These are phyloP conservation scores for Metarhizium brunneum DNA, from an alignment of 2,329 filamentous ascomycete species.

Conservation along the genomic window DNA sequence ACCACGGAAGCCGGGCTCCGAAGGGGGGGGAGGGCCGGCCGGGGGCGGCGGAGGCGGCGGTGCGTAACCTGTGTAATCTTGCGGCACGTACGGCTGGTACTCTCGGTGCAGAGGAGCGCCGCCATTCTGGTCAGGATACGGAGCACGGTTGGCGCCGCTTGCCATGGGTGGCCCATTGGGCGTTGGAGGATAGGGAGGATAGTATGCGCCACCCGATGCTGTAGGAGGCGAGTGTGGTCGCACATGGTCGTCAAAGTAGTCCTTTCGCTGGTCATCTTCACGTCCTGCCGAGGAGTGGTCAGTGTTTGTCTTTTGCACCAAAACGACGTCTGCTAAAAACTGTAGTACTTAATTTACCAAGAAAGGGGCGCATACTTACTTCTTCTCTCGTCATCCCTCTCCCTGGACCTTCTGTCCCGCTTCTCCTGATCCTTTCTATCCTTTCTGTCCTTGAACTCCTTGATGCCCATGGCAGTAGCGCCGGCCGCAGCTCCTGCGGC, in stretches of 20 bases:
- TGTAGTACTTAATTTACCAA: too few relatives aligned
- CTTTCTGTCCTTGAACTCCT: constrained; percentile 42
- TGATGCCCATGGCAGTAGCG: constrained; percentile 54
- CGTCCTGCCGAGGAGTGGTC: constrained; percentile 18
- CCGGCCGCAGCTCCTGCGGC: constrained; percentile 47
- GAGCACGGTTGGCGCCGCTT: constrained; percentile 8
- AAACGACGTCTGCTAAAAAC: too few relatives aligned
- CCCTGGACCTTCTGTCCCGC: constrained; percentile 24
- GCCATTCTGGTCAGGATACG: constrained; percentile 18
- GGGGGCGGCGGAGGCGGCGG: constrained; percentile 25
- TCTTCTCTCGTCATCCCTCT: constrained; percentile 15
- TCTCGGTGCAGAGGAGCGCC: constrained; percentile 18
- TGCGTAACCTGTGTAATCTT: constrained; percentile 32
- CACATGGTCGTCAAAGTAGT: constrained; percentile 26
- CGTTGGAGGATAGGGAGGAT: constrained; percentile 30
- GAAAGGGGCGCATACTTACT: constrained; percentile 8
- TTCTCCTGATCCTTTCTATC: constrained; percentile 33
- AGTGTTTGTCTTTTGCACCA: background rate
- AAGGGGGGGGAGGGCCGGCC: constrained; percentile 18
- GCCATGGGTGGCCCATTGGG: constrained; percentile 11
- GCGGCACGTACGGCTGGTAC: constrained; percentile 31
- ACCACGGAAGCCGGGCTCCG: constrained; percentile 6
- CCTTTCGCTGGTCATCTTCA: constrained; percentile 24
- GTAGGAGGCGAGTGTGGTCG: constrained; percentile 37
- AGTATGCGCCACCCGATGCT: constrained; percentile 42